These are phyloP conservation scores for Lachancea sp. DNA, from an alignment of 805 yeast species.

Conservation along the genomic window DNA sequence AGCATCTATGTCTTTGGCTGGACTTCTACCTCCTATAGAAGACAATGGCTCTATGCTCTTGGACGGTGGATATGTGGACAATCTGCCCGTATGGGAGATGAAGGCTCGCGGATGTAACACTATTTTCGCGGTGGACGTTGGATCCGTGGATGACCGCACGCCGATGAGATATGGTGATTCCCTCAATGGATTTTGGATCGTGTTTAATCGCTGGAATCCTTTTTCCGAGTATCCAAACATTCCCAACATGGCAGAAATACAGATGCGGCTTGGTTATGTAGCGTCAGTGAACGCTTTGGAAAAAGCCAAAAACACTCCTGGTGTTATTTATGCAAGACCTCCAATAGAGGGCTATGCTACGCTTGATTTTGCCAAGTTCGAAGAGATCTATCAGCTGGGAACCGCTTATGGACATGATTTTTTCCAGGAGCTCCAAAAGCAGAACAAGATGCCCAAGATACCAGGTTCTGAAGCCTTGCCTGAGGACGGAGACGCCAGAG, in stretches of 20 bases:
- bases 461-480: conserved; percentile 41
- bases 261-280: conserved; percentile 86
- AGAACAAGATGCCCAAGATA: conserved; percentile 53
- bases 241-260: conserved; percentile 93
- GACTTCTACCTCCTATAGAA: conserved; percentile 76
- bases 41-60: conserved; percentile 87
- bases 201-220: conserved; percentile 82
- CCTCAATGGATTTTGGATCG: conserved; percentile 85
- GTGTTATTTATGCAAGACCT: conserved; percentile 83
- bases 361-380: conserved; percentile 85
- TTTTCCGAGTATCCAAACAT: conserved; percentile 81
- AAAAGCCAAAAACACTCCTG: conserved; percentile 74
- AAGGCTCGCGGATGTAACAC: conserved; percentile 78
- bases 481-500: conserved; percentile 27
- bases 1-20: conserved; percentile 96
- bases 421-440: conserved; percentile 45
- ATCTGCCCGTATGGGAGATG: conserved; percentile 90
- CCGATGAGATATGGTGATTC: conserved; percentile 92
- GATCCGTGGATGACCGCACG: conserved; percentile 86
- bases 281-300: conserved; percentile 92
- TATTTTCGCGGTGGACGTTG: conserved; percentile 92
- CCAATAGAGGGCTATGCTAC: conserved; percentile 92
- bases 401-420: conserved; percentile 59
- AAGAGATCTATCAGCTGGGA: conserved; percentile 82
- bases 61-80: conserved; percentile 96